Evolutionary conservation across 73 alveolate species (phyloP).

Genomic region (Blepharisma japonicum): DNA sequence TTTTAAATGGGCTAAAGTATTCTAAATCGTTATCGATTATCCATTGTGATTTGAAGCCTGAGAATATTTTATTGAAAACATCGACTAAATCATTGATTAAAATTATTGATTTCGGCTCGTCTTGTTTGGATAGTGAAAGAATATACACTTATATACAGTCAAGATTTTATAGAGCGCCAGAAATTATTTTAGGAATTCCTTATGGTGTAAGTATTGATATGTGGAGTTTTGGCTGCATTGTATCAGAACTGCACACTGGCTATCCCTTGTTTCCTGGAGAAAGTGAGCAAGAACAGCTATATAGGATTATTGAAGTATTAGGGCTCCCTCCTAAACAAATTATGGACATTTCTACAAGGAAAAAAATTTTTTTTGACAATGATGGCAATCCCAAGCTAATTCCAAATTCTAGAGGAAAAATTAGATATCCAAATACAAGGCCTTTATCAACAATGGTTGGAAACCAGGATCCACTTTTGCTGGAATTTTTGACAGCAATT

Average conservation of each 20-base stretch:
- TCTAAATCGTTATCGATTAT: constrained; percentile 59
- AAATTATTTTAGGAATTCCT: constrained; percentile 79
- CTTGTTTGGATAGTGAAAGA: constrained; percentile 29
- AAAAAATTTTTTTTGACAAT: constrained; percentile 34
- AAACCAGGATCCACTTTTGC: constrained; percentile 26
- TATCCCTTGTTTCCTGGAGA: constrained; percentile 77
- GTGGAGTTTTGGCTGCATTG: constrained; percentile 87
- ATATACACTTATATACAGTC: constrained; percentile 39
- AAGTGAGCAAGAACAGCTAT: constrained; percentile 59
- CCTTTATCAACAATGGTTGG: background rate
- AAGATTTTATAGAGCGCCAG: constrained; percentile 88
- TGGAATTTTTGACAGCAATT: constrained; percentile 26
- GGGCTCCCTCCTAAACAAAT: constrained; percentile 55
- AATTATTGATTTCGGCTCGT: constrained; percentile 84
- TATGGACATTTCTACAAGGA: constrained; percentile 25
- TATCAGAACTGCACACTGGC: constrained; percentile 68
- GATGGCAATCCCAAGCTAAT: constrained; percentile 31
- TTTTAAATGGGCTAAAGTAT: constrained; percentile 66
- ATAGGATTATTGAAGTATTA: constrained; percentile 62
- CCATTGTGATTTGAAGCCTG: constrained; percentile 95
- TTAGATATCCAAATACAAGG: constrained; percentile 33
- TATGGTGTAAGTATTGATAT: constrained; percentile 80
- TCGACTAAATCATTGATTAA: constrained; percentile 62
- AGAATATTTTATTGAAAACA: constrained; percentile 72
- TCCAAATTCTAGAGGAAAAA: constrained; percentile 41